phyloP scores from a whole-genome alignment of 179 eudicot species.

The Silene vulgaris region DNA sequence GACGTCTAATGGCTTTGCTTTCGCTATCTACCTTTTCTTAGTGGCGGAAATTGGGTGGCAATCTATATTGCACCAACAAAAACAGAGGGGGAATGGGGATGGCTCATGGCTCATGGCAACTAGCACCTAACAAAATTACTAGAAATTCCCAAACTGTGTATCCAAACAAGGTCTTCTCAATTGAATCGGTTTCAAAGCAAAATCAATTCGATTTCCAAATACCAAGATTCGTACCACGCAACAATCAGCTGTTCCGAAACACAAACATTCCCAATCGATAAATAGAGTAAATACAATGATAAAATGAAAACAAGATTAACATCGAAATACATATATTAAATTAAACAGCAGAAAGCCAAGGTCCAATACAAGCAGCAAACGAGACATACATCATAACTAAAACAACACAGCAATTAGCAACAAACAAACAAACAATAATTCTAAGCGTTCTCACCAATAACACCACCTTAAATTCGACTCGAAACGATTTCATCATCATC shows the following conservation, averaged over 20 bases:
- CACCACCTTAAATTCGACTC: constrained; percentile 20
- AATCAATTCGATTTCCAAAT: too few relatives aligned
- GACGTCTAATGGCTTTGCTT: not conserved
- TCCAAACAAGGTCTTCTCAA: too few relatives aligned
- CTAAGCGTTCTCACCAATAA: too few relatives aligned
- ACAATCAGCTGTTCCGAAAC: not conserved
- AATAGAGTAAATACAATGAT: too few relatives aligned
- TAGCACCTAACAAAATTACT: not conserved
- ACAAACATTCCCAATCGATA: not conserved
- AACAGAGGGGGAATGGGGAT: not conserved
- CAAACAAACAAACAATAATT: too few relatives aligned
- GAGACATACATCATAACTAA: too few relatives aligned
- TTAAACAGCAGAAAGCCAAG: not conserved
- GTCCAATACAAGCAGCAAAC: not conserved
- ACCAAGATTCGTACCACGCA: too few relatives aligned
- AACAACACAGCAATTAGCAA: too few relatives aligned
- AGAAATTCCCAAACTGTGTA: not conserved
- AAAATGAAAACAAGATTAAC: too few relatives aligned
- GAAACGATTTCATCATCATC: constrained; percentile 22
- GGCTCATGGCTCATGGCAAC: too few relatives aligned
- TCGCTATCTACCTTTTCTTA: not conserved
- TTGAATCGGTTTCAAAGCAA: too few relatives aligned
- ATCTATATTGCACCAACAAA: not conserved
- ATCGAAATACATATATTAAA: too few relatives aligned
- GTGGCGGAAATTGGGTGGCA: not conserved